A percentile compares a stretch with the other conserved stretches of the same genome.
These are phyloP conservation scores for Stemphylium vesicarium DNA, from an alignment of 2,329 filamentous ascomycete species.

Conservation along the genomic window DNA sequence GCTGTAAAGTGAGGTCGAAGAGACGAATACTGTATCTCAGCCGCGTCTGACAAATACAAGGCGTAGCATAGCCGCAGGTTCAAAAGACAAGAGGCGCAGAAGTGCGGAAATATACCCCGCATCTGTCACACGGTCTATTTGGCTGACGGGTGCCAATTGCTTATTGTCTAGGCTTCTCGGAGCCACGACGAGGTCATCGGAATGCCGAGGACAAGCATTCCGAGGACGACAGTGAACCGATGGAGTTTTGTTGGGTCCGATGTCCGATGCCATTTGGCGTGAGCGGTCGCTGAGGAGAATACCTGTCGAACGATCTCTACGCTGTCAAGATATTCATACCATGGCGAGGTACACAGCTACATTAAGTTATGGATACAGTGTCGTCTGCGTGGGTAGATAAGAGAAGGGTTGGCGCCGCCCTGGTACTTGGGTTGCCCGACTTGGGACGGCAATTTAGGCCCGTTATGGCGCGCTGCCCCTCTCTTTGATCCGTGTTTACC, in stretches of 20 bases:
- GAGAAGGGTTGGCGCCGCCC: neutral
- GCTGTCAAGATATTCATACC: neutral
- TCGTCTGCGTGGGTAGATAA: neutral
- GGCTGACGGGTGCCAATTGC: slow-evolving; percentile 18
- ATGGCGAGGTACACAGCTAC: neutral
- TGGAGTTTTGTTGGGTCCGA: neutral
- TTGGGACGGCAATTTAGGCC: neutral
- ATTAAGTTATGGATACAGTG: neutral
- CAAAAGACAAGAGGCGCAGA: slow-evolving; percentile 1
- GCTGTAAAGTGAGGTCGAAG: neutral
- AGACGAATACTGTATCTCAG: neutral
- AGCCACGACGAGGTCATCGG: neutral
- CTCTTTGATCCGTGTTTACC: neutral
- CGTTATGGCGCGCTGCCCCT: neutral
- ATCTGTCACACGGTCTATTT: slow-evolving; percentile 7
- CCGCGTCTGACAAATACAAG: neutral
- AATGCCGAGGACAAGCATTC: neutral
- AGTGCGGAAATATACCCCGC: slow-evolving; percentile 18
- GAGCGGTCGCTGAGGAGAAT: neutral
- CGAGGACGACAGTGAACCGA: neutral
- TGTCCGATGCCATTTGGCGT: neutral
- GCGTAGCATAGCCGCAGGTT: slow-evolving; percentile 1
- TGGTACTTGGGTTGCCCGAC: neutral
- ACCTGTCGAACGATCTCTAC: neutral
- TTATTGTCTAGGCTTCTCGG: slow-evolving; percentile 1